Percentiles rank a stretch among this genome's conserved stretches.
Conservation (phyloP, 2,329 filamentous ascomycete species). For the Scytalidium sp. region DNA sequence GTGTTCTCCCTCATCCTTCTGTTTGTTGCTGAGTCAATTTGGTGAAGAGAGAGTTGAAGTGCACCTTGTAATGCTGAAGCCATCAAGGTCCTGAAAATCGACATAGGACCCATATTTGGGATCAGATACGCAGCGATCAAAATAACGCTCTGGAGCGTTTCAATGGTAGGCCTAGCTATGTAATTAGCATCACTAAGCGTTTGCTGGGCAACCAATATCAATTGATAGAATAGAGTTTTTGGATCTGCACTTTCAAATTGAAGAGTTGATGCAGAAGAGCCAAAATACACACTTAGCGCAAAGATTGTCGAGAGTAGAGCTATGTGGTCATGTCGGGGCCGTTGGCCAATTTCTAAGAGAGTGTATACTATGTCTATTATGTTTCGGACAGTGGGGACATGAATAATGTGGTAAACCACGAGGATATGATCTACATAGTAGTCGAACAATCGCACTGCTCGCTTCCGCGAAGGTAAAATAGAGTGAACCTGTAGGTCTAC, state of each 20-base stretch:
- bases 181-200: conserved; percentile 23
- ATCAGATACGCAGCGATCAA: conserved; percentile 31
- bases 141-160: conserved; percentile 33
- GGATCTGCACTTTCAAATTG: conserved; percentile 6
- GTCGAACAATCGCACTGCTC: conserved; percentile 11
- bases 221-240: conserved; percentile 6
- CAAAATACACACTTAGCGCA: conserved; percentile 16
- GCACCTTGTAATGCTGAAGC: conserved; percentile 26
- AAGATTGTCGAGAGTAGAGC: conserved; percentile 16
- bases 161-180: conserved; percentile 24
- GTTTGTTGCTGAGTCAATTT: conserved; percentile 15
- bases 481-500: no score
- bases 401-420: conserved; percentile 20
- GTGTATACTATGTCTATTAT: conserved; percentile 12
- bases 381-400: conserved; percentile 16
- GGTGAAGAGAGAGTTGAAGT: conserved; percentile 15
- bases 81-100: conserved; percentile 29
- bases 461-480: conserved; percentile 11
- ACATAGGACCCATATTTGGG: conserved; percentile 32
- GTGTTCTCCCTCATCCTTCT: conserved; percentile 15
- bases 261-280: conserved; percentile 1
- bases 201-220: conserved; percentile 15
- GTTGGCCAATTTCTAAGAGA: conserved; percentile 9
- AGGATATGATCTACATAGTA: conserved; percentile 16
- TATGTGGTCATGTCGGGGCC: conserved; percentile 11